phyloP scores from a whole-genome alignment of 352 stramenopile genomes.

The Globisporangium cystogenes region DNA sequence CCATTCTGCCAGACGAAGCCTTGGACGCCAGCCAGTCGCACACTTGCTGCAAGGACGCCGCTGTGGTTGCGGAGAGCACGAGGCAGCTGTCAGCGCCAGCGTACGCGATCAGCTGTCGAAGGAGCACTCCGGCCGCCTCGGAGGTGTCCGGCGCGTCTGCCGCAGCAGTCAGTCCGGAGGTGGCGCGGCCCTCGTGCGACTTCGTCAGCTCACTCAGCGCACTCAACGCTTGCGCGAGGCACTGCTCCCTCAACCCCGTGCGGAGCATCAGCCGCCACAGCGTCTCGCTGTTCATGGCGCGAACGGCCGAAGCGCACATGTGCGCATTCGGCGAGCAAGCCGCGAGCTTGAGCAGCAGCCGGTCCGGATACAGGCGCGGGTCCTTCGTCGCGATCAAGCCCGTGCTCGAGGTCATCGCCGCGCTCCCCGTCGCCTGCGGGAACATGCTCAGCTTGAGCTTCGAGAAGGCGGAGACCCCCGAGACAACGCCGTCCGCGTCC shows the following conservation, averaged over 20 bases:
- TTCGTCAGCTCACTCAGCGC: conserved; percentile 20
- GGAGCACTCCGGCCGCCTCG: neutral
- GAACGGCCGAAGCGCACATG: conserved; percentile 44
- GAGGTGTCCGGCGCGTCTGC: conserved; percentile 5
- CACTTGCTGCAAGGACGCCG: conserved; percentile 20
- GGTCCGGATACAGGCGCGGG: conserved; percentile 53
- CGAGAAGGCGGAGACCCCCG: conserved; percentile 14
- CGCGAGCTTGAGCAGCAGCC: conserved; percentile 61
- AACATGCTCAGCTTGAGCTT: conserved; percentile 64
- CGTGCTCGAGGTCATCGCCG: conserved; percentile 52
- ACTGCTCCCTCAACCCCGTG: conserved; percentile 38
- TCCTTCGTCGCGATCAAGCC: conserved; percentile 78
- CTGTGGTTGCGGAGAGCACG: conserved; percentile 3
- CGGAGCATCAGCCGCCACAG: conserved; percentile 55
- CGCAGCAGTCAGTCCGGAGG: conserved; percentile 23
- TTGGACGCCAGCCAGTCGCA: conserved; percentile 23
- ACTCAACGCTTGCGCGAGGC: conserved; percentile 28
- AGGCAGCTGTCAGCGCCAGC: conserved; percentile 10
- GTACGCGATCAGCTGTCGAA: conserved; percentile 6
- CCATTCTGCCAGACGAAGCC: conserved; percentile 7
- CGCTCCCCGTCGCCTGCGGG: conserved; percentile 40
- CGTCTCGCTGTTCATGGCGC: conserved; percentile 45
- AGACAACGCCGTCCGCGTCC: conserved; percentile 10
- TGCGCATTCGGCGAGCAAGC: conserved; percentile 28
- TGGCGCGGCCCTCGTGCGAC: conserved; percentile 40